These are phyloP conservation scores for Exophiala alcalophila DNA, from an alignment of 2,329 filamentous ascomycete species.

Conservation along the genomic window DNA sequence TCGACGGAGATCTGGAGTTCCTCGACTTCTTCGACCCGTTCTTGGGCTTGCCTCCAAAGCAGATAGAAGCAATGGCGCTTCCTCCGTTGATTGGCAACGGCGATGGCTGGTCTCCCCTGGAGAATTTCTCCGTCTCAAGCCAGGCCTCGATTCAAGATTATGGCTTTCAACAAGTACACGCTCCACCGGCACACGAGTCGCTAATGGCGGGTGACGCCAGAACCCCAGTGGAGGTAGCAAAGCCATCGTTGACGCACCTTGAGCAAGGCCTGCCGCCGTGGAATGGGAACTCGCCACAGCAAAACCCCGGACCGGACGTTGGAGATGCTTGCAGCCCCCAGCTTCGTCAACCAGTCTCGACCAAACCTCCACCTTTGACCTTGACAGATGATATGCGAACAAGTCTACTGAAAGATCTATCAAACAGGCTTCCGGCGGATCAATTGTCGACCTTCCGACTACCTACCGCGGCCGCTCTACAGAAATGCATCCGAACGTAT, in stretches of 20 bases:
- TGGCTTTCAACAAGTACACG: constrained; percentile 14
- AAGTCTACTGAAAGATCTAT: constrained; percentile 20
- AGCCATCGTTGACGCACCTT: background rate
- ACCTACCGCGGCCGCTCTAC: constrained; percentile 25
- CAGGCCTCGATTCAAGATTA: constrained; percentile 21
- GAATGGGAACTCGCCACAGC: background rate
- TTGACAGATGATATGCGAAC: constrained; percentile 25
- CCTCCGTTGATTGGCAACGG: constrained; percentile 11
- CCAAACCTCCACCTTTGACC: constrained; percentile 9
- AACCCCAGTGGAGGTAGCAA: constrained; percentile 3
- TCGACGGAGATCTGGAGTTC: constrained; percentile 22
- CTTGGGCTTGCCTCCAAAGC: constrained; percentile 18
- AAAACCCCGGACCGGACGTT: constrained; percentile 1
- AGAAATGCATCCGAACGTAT: constrained; percentile 34
- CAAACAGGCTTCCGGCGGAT: constrained; percentile 9
- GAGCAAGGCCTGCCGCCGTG: background rate
- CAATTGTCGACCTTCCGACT: constrained; percentile 14
- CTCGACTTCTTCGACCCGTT: constrained; percentile 26
- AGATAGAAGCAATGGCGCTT: constrained; percentile 17
- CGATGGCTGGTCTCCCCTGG: constrained; percentile 22
- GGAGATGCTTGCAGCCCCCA: background rate
- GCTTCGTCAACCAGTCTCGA: constrained; percentile 4
- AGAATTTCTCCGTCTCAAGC: constrained; percentile 22
- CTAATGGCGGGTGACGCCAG: constrained; percentile 1
- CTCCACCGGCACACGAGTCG: constrained; percentile 2